Percentiles rank a stretch among this genome's conserved stretches.
These are phyloP conservation scores for Protostelium mycophagum DNA, from an alignment of 78 protist genomes.

Conservation along the genomic window DNA sequence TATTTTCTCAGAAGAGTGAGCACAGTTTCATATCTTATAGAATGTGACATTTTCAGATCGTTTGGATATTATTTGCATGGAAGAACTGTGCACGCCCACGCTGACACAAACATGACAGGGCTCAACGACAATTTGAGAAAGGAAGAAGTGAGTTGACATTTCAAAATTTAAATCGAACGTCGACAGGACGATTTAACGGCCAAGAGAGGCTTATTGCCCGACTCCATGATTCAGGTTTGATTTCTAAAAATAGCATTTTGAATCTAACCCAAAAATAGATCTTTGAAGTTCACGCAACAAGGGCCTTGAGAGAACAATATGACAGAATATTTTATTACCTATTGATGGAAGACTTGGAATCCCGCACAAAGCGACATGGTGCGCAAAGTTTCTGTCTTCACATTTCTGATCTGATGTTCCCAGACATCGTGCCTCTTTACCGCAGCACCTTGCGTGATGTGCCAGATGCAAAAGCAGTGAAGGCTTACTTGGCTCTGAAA, in stretches of 20 bases:
- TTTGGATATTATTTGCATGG: constrained; percentile 40
- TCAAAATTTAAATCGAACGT: neutral
- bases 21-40: neutral
- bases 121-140: constrained; percentile 7
- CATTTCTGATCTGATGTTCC: neutral
- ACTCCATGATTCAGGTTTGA: neutral
- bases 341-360: neutral
- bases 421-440: neutral
- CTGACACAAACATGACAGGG: constrained; percentile 26
- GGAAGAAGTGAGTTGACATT: neutral
- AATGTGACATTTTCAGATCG: neutral
- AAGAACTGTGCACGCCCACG: constrained; percentile 11
- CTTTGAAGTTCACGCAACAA: neutral
- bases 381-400: neutral
- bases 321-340: neutral
- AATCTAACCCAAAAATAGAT: neutral
- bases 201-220: constrained; percentile 4
- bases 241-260: neutral
- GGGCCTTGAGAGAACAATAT: neutral
- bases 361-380: neutral
- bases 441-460: neutral
- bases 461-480: neutral
- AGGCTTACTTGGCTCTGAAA: neutral
- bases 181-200: neutral
- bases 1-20: neutral